Percentiles rank a stretch among this genome's conserved stretches.
phyloP scores from a whole-genome alignment of 306 rosid species.

The Fagus sylvatica region DNA sequence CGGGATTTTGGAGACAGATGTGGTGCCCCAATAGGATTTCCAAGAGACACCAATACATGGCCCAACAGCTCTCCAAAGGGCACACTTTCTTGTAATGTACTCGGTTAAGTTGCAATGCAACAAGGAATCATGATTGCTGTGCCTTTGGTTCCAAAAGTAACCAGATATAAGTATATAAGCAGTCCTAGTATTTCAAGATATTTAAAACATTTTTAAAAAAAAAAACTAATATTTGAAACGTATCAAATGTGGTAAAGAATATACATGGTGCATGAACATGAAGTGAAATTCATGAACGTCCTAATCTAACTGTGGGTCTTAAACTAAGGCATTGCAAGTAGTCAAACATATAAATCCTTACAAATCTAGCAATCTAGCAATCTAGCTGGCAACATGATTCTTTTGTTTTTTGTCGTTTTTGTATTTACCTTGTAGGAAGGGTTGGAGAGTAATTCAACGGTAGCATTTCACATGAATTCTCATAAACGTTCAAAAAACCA shows the following conservation, averaged over 20 bases:
- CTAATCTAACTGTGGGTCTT: background rate
- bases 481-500: background rate
- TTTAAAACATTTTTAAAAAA: too few relatives aligned
- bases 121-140: background rate
- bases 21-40: conserved; percentile 8
- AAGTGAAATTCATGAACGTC: too few relatives aligned
- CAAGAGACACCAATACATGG: conserved; percentile 15
- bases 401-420: too few relatives aligned
- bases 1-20: background rate
- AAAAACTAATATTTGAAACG: background rate
- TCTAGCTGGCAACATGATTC: background rate
- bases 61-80: conserved; percentile 13
- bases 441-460: background rate
- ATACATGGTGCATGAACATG: background rate
- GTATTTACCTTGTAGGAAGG: background rate
- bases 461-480: background rate
- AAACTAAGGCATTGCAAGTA: background rate
- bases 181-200: background rate
- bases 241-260: background rate
- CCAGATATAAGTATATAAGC: background rate
- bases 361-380: too few relatives aligned
- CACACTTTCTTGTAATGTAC: background rate
- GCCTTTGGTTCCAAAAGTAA: background rate
- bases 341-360: background rate
- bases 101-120: background rate